Evolutionary conservation across 2,329 filamentous ascomycete genomes (phyloP), one percentile per base, ranked within the genome.

Genomic region (Penicillium fuscoglaucum): DNA sequence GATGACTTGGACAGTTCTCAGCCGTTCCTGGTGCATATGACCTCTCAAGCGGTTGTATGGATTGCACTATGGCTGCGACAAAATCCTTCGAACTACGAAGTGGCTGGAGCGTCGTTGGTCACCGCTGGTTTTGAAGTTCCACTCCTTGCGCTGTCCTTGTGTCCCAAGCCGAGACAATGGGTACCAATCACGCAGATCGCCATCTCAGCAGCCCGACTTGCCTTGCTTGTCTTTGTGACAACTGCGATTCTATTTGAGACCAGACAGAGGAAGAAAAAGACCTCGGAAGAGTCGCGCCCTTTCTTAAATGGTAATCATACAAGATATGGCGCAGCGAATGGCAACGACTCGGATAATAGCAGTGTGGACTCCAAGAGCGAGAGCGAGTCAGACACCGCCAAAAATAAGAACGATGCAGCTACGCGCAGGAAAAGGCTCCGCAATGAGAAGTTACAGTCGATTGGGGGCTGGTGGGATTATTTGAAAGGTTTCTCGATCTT

Each of bases 81-180:
- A 24, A 40, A 31, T 26, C 35, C 50, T 21, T 44, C 50, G 29
- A 54, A 48, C 37, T 39, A 31, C 28, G 37, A 54, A 48, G 43
- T 57, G 50, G 55, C 55, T 29, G 55, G 55, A 35, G 29, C 24
- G 2, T 48, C 55, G 24, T 15, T 46, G 28, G 55, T 57, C 50
- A 57, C 55, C 55, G 55, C 55, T 57, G 55, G 49, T 54, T 57
- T 57, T 31, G 55, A 57, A 35, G 31, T 48, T 35, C 55, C 55
- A 44, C 55, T 57, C 50, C 55, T 57, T 57, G 55, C 50, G 21
- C 50, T 57, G n/a, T 54, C 55, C 37, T 48, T 57, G 50, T 35
- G 4, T 37, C 21, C n/a, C 44, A 57, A 47, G 19, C 44, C 50
- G 29, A 57, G 35, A 24, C 43, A 54, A 17, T 57, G 55, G 55